Evolutionary conservation across 2,329 filamentous ascomycete species (phyloP), one percentile per base, ranked within the genome.

Genomic region (Pseudocercospora eumusae): DNA sequence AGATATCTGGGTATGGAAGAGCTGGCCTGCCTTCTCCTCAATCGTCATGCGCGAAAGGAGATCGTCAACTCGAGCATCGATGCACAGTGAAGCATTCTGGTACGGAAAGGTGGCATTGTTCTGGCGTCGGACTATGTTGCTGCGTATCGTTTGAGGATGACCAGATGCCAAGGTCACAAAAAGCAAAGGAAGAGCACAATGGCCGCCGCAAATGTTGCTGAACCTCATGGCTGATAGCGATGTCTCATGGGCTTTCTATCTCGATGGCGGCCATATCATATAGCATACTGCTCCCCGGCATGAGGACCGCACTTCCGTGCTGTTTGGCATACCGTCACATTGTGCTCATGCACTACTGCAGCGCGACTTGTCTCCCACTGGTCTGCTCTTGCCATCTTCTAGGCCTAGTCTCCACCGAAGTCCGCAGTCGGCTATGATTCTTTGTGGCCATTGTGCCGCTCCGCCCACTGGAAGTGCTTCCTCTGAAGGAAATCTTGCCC

Each of bases 31-130:
- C 60, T 82, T 82, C 64, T 82, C 80, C 42, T 79, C 76, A 0
- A 82, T 53, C 0, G 76, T 81, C 80, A 82, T 82, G 9, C 79
- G 76, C 3, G 71, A 68, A 13, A 79, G 65, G 3, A 82, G 75
- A 60, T 82, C 80, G 23, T 81, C 77, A 7, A 82, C 76, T 49
- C 80, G 76, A n/a, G 79, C 78, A 45, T 81, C 78, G 45, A 81
- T 74, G 45, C 77, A 75, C 13, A 77, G 71, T 0, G 74, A 75
- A 0, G 76, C 69, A 71, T 80, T 64, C 15, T 71, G 73, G 66
- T 77, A 77, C 20, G 74, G 75, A 5, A 72, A 60, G 23, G 63
- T 62, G 23, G 40, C 40, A 44, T 58, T 62, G 25, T 6, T 20
- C 20, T 52, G 60, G 47, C 36, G n/a, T 5, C 31, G 20, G 27